These are phyloP conservation scores for Chaetomiaceae sp. DNA, from an alignment of 2,329 filamentous ascomycete genomes.

Conservation along the genomic window DNA sequence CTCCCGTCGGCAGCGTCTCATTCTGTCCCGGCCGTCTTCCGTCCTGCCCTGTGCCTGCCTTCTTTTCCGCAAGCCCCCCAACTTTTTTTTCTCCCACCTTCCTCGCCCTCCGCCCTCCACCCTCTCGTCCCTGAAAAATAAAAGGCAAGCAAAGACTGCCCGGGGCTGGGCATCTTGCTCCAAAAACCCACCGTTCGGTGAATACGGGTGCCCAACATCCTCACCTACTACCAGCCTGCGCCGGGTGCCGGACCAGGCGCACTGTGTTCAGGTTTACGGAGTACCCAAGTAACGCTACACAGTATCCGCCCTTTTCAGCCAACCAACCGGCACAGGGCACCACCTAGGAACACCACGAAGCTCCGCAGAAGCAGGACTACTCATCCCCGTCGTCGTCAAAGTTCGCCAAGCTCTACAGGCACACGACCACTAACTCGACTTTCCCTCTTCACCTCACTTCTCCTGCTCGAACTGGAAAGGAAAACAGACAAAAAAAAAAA, in stretches of 20 bases:
- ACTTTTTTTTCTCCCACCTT: background rate
- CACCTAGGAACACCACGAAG: background rate
- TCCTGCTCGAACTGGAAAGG: background rate
- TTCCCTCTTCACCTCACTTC: background rate
- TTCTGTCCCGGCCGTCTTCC: background rate
- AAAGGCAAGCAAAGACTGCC: no score
- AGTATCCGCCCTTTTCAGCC: no score
- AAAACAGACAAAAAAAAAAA: background rate
- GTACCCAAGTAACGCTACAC: no score
- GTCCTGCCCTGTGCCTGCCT: background rate
- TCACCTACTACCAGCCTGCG: no score
- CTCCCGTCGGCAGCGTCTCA: slow-evolving; percentile 14
- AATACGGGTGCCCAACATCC: background rate
- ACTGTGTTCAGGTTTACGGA: no score
- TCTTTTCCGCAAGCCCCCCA: background rate
- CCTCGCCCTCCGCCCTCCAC: background rate
- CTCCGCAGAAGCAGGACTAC: background rate
- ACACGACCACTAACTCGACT: no score
- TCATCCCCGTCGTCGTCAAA: background rate
- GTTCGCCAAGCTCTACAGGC: background rate
- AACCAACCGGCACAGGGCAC: background rate
- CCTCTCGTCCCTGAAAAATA: background rate
- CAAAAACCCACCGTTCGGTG: no score
- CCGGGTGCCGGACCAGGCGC: no score
- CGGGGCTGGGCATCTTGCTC: no score